A percentile compares a stretch with the other conserved stretches of the same genome.
Conservation (phyloP, 345 rosid species). For the Conringia planisiliqua region DNA sequence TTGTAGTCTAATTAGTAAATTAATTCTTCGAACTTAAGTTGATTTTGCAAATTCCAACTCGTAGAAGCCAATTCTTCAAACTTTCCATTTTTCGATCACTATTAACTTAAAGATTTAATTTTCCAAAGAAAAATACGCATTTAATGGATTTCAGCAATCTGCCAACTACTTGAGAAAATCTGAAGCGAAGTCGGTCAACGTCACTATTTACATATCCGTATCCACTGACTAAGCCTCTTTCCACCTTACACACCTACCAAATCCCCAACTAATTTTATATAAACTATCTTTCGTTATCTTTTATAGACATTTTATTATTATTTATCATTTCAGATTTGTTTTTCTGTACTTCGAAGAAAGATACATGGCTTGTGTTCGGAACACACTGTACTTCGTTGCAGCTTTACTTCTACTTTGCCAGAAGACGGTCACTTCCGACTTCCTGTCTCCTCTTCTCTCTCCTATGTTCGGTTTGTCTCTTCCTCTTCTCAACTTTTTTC, state of each 20-base stretch:
- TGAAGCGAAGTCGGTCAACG: constrained; percentile 3
- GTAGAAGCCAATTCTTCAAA: too few relatives aligned
- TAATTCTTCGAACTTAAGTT: too few relatives aligned
- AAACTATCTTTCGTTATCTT: not conserved
- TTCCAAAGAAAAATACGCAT: not conserved
- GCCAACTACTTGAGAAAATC: constrained; percentile 11
- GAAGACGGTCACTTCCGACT: constrained; percentile 31
- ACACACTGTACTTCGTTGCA: constrained; percentile 20
- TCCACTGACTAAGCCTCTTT: not conserved
- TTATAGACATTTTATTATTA: not conserved
- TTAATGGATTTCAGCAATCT: constrained; percentile 11
- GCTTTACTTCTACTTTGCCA: constrained; percentile 28
- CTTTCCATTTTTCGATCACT: too few relatives aligned
- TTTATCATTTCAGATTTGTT: not conserved
- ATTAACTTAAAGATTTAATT: too few relatives aligned
- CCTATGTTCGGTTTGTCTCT: constrained; percentile 37
- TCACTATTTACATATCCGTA: constrained; percentile 18
- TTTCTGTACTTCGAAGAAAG: not conserved
- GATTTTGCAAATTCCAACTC: too few relatives aligned
- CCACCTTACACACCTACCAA: constrained; percentile 21
- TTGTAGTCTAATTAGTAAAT: too few relatives aligned
- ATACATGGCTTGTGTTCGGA: constrained; percentile 33
- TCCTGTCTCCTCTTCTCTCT: constrained; percentile 41
- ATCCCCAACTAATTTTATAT: not conserved
- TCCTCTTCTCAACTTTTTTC: not conserved